Conservation (phyloP, 1,139 yeast genomes). For the Sugiyamaella neomexicana region DNA sequence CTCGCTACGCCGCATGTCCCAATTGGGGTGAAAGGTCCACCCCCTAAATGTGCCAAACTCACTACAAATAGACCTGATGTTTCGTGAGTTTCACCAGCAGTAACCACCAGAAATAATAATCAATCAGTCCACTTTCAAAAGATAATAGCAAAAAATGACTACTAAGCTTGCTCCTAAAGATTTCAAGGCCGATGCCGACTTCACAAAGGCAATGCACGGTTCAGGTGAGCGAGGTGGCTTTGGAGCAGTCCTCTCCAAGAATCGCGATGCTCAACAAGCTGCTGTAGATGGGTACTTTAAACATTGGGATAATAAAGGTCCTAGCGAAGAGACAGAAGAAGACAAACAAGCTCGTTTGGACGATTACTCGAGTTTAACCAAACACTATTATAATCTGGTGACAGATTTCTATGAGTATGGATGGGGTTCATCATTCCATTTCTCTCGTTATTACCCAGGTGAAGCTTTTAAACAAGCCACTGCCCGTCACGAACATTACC, state of each 20-base stretch:
- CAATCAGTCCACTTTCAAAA: neutral
- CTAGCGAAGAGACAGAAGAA: slow-evolving; percentile 64
- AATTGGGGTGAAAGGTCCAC: slow-evolving; percentile 11
- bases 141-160: slow-evolving; percentile 27
- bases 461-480: slow-evolving; percentile 93
- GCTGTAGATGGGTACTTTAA: slow-evolving; percentile 91
- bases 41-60: slow-evolving; percentile 3
- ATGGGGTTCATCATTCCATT: slow-evolving; percentile 99
- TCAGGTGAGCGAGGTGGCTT: slow-evolving; percentile 66
- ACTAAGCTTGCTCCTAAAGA: slow-evolving; percentile 43
- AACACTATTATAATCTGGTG: slow-evolving; percentile 93
- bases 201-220: slow-evolving; percentile 87
- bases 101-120: no score
- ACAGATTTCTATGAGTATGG: slow-evolving; percentile 98
- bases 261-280: slow-evolving; percentile 72
- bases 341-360: slow-evolving; percentile 47
- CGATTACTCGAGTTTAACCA: slow-evolving; percentile 79
- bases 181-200: slow-evolving; percentile 48
- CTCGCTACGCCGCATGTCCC: slow-evolving; percentile 13
- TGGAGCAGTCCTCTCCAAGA: slow-evolving; percentile 73
- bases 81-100: neutral
- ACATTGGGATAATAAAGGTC: slow-evolving; percentile 74
- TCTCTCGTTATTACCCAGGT: slow-evolving; percentile 88
- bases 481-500: slow-evolving; percentile 95
- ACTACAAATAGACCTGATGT: slow-evolving; percentile 5